These are phyloP conservation scores for Camellia granthamiana DNA, from an alignment of 148 eudicot genomes.

Conservation along the genomic window DNA sequence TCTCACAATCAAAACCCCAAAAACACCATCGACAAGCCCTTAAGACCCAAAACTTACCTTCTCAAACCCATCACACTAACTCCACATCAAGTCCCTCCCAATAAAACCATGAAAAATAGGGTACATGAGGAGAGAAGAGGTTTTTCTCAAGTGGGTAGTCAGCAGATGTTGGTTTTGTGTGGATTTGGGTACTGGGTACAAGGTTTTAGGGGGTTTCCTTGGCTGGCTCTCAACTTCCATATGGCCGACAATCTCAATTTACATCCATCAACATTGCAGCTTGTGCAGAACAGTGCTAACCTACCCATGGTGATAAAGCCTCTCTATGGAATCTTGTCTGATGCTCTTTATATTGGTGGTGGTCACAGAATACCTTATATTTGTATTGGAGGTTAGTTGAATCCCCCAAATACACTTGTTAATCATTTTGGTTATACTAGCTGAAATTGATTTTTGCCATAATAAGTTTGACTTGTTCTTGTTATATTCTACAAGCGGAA, in stretches of 20 bases:
- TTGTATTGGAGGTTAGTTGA: constrained; percentile 73
- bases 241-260: constrained; percentile 74
- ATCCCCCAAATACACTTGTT: background rate
- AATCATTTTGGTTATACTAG: background rate
- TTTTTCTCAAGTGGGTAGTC: constrained; percentile 32
- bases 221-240: constrained; percentile 86
- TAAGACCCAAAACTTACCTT: constrained; percentile 15
- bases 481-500: background rate
- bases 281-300: constrained; percentile 63
- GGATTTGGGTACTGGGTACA: constrained; percentile 92
- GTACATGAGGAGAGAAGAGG: constrained; percentile 20
- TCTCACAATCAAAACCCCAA: constrained; percentile 21
- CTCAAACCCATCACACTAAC: background rate
- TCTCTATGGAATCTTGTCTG: constrained; percentile 77
- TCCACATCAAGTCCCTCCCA: constrained; percentile 14
- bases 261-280: constrained; percentile 76
- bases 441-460: background rate
- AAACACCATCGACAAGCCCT: constrained; percentile 11
- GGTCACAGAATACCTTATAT: constrained; percentile 83
- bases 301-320: constrained; percentile 97
- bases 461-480: background rate
- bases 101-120: constrained; percentile 2
- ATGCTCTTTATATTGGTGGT: constrained; percentile 77
- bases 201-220: constrained; percentile 92
- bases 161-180: constrained; percentile 59